These are phyloP conservation scores for Canavalia gladiata DNA, from an alignment of 306 rosid genomes.

Conservation along the genomic window DNA sequence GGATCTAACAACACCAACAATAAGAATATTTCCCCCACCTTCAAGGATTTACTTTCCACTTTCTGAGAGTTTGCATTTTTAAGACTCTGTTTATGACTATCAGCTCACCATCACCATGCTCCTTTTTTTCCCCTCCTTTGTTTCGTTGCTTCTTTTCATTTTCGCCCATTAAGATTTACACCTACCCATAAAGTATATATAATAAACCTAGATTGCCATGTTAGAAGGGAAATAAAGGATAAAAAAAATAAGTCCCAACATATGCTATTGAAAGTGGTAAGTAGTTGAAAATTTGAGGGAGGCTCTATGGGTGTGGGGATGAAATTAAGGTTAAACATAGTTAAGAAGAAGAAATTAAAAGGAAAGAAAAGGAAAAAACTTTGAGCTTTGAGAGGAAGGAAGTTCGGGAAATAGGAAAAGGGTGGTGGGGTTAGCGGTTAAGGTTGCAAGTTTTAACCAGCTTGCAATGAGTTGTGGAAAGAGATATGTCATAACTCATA, in stretches of 20 bases:
- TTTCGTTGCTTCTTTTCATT: slow-evolving; percentile 27
- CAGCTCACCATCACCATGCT: slow-evolving; percentile 9
- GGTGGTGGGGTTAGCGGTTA: slow-evolving; percentile 44
- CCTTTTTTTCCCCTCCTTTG: not conserved
- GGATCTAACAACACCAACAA: slow-evolving; percentile 51
- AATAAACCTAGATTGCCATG: not conserved
- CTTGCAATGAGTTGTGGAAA: slow-evolving; percentile 59
- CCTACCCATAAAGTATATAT: not conserved
- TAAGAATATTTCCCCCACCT: slow-evolving; percentile 53
- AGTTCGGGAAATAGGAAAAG: not conserved
- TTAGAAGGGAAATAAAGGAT: not conserved
- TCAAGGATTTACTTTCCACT: slow-evolving; percentile 46
- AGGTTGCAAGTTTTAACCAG: slow-evolving; percentile 45
- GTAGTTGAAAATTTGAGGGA: not conserved
- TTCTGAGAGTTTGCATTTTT: slow-evolving; percentile 45
- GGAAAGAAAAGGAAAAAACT: slow-evolving; percentile 39
- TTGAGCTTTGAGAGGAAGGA: slow-evolving; percentile 5
- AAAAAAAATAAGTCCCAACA: not conserved
- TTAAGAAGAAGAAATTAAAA: not conserved
- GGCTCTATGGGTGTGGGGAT: not conserved
- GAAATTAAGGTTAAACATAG: slow-evolving; percentile 25
- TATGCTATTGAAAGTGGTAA: not conserved
- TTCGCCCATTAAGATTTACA: slow-evolving; percentile 11
- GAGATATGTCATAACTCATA: slow-evolving; percentile 46
- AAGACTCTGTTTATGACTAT: not conserved